A percentile compares a stretch with the other conserved stretches of the same genome.
Evolutionary conservation across 768 basidiomycete genomes (phyloP).

Genomic region (Fistulinella prunicolor): DNA sequence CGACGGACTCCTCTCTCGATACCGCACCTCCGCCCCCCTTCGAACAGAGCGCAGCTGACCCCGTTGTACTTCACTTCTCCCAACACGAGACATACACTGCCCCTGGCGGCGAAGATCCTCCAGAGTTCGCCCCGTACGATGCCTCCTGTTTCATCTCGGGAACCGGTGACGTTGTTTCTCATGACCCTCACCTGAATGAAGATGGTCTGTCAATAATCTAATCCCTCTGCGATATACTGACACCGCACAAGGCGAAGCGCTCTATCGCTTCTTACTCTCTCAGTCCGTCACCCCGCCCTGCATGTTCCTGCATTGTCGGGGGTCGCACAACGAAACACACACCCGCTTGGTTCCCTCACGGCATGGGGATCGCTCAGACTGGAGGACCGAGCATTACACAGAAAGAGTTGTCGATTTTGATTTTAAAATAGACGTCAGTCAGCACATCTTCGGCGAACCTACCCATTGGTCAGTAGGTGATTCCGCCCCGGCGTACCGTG

Average conservation of each 20-base stretch:
- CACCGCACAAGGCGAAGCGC: slow-evolving; percentile 51
- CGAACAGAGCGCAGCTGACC: slow-evolving; percentile 25
- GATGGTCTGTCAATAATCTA: slow-evolving; percentile 43
- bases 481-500: slow-evolving; percentile 60
- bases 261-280: slow-evolving; percentile 70
- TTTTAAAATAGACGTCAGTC: slow-evolving; percentile 57
- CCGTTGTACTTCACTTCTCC: slow-evolving; percentile 23
- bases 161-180: slow-evolving; percentile 57
- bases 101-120: slow-evolving; percentile 49
- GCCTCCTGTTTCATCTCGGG: slow-evolving; percentile 54
- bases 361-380: slow-evolving; percentile 32
- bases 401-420: slow-evolving; percentile 67
- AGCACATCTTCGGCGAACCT: slow-evolving; percentile 38
- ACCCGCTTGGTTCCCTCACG: slow-evolving; percentile 43
- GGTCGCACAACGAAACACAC: slow-evolving; percentile 55
- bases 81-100: slow-evolving; percentile 20
- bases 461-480: slow-evolving; percentile 64
- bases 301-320: slow-evolving; percentile 47
- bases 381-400: slow-evolving; percentile 49
- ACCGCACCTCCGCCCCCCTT: slow-evolving; percentile 24
- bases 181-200: slow-evolving; percentile 65
- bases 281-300: slow-evolving; percentile 47
- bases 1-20: too few relatives aligned
- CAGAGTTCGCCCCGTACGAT: slow-evolving; percentile 58
- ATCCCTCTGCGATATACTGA: slow-evolving; percentile 1